phyloP scores from a whole-genome alignment of 2,329 filamentous ascomycete genomes.

The Cercospora brassicicola region DNA sequence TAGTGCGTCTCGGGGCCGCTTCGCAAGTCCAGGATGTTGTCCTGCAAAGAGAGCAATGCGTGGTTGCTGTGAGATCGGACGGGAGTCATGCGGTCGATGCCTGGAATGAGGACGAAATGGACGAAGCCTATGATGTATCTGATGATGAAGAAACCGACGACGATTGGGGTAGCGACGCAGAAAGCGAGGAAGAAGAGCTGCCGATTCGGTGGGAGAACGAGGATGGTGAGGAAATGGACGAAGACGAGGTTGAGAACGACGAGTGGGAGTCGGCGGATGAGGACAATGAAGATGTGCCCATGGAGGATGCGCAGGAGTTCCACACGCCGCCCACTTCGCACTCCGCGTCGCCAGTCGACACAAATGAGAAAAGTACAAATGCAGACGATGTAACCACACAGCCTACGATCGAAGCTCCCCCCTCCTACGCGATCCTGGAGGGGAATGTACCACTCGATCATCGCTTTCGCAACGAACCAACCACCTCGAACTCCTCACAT shows the following conservation, averaged over 20 bases:
- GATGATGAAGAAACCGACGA: constrained; percentile 37
- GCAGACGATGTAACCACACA: no score
- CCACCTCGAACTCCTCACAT: constrained; percentile 35
- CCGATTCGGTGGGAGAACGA: constrained; percentile 44
- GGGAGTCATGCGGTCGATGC: constrained; percentile 30
- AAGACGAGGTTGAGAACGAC: constrained; percentile 47
- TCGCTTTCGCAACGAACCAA: constrained; percentile 39
- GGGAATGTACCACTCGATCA: constrained; percentile 46
- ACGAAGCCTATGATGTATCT: constrained; percentile 35
- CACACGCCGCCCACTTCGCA: constrained; percentile 28
- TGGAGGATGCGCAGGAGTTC: constrained; percentile 27
- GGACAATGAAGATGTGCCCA: constrained; percentile 27
- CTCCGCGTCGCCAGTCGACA: constrained; percentile 19
- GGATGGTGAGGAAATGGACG: constrained; percentile 45
- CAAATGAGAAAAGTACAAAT: no score
- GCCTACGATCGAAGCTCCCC: constrained; percentile 16
- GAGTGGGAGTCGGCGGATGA: constrained; percentile 44
- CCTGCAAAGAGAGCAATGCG: constrained; percentile 51
- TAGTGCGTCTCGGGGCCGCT: constrained; percentile 55
- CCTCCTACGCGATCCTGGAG: constrained; percentile 43
- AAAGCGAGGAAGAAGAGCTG: constrained; percentile 32
- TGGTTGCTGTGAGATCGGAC: constrained; percentile 49
- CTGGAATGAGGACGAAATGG: constrained; percentile 43
- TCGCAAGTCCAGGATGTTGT: constrained; percentile 52
- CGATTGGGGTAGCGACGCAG: constrained; percentile 34